Base-by-base conservation (phyloP, 805 yeast genomes). In the Zygotorulaspora sp. region DNA sequence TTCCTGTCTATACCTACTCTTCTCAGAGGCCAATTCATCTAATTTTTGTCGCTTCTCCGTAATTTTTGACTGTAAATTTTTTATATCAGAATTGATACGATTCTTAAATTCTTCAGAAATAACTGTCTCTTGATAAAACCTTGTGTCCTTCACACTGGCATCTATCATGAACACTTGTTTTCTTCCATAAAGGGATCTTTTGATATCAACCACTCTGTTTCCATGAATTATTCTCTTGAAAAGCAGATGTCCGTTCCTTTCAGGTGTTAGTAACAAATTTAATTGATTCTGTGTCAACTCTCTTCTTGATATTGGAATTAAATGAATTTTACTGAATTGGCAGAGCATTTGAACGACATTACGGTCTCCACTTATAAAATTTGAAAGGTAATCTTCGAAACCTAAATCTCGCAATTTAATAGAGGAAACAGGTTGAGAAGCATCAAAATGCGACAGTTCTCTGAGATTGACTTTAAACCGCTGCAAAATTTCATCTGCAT, bases 321-420 rank as follows among this genome's bases (percentile, higher is more conserved):
- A 57, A 44, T 77, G 70, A 12, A 78, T 57, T 30, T 72, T 68
- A 8, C 68, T 56, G 9, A 65, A 60, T 44, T 75, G 79, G 46
- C 83, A 77, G 21, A 89, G 67, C 87, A 83, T 86, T 37, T 71
- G 69, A 35, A 86, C 55, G 1, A 90, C 94, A 7, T 74, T 72
- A 5, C 59, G 53, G 1, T 96, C 95, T 1, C 96, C 97, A 2
- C 63, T 60, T 2, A 90, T 52, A 45, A 76, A 76, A 50, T 92
- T 96, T 2, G 73, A 60, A 17, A 88, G 48, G 52, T 76, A 85
- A 1, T 95, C 92, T 38, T 84, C 95, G 58, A 92, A 88, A 0
- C 96, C 96, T 15, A 66, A 58, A 0, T 40, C 23, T 19, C 45
- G 51, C 2, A 87, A 49, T 32, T 69, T 54, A 6, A 65, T 66